phyloP scores from a whole-genome alignment of 768 basidiomycete species.

The Lactarius vividus region DNA sequence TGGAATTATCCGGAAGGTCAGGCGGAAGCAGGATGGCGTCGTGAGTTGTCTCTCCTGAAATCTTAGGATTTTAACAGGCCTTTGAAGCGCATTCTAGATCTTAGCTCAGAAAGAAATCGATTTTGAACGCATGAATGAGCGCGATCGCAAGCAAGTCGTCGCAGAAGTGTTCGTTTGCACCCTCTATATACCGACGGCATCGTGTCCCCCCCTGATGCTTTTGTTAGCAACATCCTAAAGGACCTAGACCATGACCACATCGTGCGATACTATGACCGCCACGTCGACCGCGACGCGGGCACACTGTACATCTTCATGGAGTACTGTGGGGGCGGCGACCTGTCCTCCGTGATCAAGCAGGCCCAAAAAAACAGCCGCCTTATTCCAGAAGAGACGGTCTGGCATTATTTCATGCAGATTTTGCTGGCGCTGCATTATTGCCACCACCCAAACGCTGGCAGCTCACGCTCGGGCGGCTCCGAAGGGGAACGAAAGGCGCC shows the following conservation, averaged over 20 bases:
- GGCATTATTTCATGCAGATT: slow-evolving; percentile 95
- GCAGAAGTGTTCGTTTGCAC: slow-evolving; percentile 83
- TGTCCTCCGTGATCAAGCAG: slow-evolving; percentile 83
- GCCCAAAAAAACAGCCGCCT: slow-evolving; percentile 63
- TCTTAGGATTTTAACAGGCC: slow-evolving; percentile 2
- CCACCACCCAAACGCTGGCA: slow-evolving; percentile 64
- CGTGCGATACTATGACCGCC: slow-evolving; percentile 90
- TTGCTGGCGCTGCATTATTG: slow-evolving; percentile 87
- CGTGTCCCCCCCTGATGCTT: slow-evolving; percentile 4
- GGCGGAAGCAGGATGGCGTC: slow-evolving; percentile 75
- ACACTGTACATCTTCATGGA: slow-evolving; percentile 99
- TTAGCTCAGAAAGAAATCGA: slow-evolving; percentile 95
- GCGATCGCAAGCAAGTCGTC: slow-evolving; percentile 95
- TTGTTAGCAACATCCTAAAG: slow-evolving; percentile 86
- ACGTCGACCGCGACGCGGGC: slow-evolving; percentile 86
- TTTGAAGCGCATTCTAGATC: slow-evolving; percentile 42
- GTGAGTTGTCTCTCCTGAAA: slow-evolving; percentile 45
- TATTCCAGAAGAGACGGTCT: slow-evolving; percentile 89
- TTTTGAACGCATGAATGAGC: slow-evolving; percentile 94
- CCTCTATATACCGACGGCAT: neutral
- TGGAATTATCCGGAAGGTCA: slow-evolving; percentile 95
- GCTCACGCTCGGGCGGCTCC: slow-evolving; percentile 46
- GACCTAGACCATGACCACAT: slow-evolving; percentile 95
- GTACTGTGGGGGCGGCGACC: slow-evolving; percentile 96
- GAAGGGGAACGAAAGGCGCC: slow-evolving; percentile 53